Evolutionary conservation across 2,329 filamentous ascomycete genomes (phyloP).

Genomic region (Aureobasidium namibiae): DNA sequence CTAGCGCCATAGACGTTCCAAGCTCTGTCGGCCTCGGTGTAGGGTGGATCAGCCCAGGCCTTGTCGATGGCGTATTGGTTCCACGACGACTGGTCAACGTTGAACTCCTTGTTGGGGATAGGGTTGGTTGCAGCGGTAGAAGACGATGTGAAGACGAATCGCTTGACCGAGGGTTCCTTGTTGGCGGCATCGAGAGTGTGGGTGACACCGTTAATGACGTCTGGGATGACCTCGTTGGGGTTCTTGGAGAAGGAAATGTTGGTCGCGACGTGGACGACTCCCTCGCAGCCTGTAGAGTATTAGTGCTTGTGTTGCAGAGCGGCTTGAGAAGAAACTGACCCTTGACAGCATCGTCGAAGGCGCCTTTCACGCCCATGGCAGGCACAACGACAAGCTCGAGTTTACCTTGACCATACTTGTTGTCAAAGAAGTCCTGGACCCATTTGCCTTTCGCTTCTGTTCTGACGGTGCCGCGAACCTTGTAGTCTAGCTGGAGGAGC

Average conservation of each 20-base stretch:
- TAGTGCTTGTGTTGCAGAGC: background rate
- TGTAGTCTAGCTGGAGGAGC: slow-evolving; percentile 21
- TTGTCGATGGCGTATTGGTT: slow-evolving; percentile 29
- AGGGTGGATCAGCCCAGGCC: slow-evolving; percentile 27
- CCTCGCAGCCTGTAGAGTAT: slow-evolving; percentile 27
- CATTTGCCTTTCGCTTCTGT: slow-evolving; percentile 20
- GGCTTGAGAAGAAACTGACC: slow-evolving; percentile 17
- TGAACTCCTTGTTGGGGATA: slow-evolving; percentile 27
- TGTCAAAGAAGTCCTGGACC: slow-evolving; percentile 19
- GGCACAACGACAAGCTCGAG: slow-evolving; percentile 34
- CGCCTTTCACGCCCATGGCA: slow-evolving; percentile 30
- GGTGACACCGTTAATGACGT: slow-evolving; percentile 28
- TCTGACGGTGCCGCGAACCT: slow-evolving; percentile 23
- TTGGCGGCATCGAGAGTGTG: slow-evolving; percentile 35
- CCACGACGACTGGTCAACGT: slow-evolving; percentile 28
- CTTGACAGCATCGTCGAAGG: slow-evolving; percentile 34
- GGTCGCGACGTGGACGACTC: slow-evolving; percentile 40
- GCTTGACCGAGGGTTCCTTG: slow-evolving; percentile 33
- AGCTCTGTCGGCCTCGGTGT: slow-evolving; percentile 19
- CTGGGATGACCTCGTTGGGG: slow-evolving; percentile 36
- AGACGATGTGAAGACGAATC: slow-evolving; percentile 38
- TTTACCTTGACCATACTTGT: slow-evolving; percentile 20
- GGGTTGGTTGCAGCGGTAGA: slow-evolving; percentile 30
- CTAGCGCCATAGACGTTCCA: slow-evolving; percentile 36
- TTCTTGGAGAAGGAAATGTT: slow-evolving; percentile 32